A percentile compares a stretch with the other conserved stretches of the same genome.
Conservation (phyloP, 768 basidiomycete genomes). For the Kwoniella botswanensis region DNA sequence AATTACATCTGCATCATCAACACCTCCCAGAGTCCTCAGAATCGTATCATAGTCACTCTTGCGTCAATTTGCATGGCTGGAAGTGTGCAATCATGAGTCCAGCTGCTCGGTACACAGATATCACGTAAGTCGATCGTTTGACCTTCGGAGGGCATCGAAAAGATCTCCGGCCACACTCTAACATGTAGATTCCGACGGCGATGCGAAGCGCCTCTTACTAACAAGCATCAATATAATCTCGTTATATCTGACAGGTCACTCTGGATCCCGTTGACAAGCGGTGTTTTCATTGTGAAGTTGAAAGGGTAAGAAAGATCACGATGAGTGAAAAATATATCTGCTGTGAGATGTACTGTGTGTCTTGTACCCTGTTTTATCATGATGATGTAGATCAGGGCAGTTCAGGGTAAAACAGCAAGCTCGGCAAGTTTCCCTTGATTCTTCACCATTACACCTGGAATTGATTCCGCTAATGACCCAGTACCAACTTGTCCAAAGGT, state of each 20-base stretch:
- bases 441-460: neutral
- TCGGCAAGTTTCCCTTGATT: constrained; percentile 6
- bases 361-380: neutral
- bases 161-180: neutral
- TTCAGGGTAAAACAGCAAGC: neutral
- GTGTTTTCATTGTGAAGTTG: too few relatives aligned
- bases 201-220: neutral
- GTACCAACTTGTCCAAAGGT: neutral
- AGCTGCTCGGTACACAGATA: neutral
- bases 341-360: neutral
- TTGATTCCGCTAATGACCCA: neutral
- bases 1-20: too few relatives aligned
- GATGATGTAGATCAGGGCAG: constrained; percentile 3
- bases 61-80: too few relatives aligned
- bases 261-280: too few relatives aligned
- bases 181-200: neutral
- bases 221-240: constrained; percentile 5
- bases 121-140: constrained; percentile 14
- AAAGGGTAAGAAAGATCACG: neutral
- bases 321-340: neutral
- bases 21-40: too few relatives aligned
- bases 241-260: too few relatives aligned
- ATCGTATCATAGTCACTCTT: neutral
- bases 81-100: too few relatives aligned
- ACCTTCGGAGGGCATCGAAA: constrained; percentile 6